These are phyloP conservation scores for Diplodia mutila DNA, from an alignment of 2,329 filamentous ascomycete species.

Conservation along the genomic window DNA sequence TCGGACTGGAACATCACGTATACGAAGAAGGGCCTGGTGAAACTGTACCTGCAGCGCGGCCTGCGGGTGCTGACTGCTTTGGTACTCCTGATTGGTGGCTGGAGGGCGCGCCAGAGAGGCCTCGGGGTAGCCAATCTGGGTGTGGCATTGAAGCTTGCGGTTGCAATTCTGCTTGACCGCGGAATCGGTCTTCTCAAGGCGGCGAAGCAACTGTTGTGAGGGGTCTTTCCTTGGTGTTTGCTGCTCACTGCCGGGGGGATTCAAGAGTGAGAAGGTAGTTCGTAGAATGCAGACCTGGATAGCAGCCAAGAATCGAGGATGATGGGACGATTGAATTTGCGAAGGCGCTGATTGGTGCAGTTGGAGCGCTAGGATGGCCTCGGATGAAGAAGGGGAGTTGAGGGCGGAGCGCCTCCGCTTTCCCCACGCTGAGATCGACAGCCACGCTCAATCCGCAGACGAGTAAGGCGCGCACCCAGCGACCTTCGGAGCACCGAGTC, in stretches of 20 bases:
- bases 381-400: neutral
- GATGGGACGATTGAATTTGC: no score
- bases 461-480: constrained; percentile 8
- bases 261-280: neutral
- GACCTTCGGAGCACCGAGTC: neutral
- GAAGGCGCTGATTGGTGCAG: neutral
- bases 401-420: constrained; percentile 19
- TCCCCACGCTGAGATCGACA: constrained; percentile 14
- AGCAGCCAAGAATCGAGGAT: neutral
- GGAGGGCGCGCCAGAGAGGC: neutral
- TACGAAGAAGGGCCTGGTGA: constrained; percentile 52
- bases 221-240: neutral
- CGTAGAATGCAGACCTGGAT: neutral
- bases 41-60: constrained; percentile 29
- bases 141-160: neutral
- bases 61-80: neutral
- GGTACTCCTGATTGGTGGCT: neutral
- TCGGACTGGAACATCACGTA: constrained; percentile 58
- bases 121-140: neutral
- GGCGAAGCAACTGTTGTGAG: neutral
- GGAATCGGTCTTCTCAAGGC: neutral
- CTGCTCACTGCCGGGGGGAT: neutral
- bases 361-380: neutral
- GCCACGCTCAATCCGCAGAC: neutral
- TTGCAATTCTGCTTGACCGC: neutral